These are phyloP conservation scores for Diaporthe sp. DNA, from an alignment of 2,329 filamentous ascomycete species.

Conservation along the genomic window DNA sequence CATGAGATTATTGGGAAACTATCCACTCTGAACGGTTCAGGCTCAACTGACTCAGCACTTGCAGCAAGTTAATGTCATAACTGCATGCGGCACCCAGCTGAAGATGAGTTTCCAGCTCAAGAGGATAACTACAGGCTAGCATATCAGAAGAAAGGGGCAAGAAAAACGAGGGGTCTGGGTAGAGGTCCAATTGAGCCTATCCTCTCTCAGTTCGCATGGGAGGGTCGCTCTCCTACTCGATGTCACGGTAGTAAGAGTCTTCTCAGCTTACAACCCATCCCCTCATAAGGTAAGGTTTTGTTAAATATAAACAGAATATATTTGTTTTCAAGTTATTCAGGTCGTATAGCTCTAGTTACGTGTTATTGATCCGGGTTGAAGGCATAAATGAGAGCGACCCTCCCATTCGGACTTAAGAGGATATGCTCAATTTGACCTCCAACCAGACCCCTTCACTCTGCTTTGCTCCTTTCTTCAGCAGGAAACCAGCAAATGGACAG, in stretches of 20 bases:
- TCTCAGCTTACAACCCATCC: no score
- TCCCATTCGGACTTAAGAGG: background rate
- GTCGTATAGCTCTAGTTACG: no score
- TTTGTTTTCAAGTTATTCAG: no score
- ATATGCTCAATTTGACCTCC: background rate
- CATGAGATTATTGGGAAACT: background rate
- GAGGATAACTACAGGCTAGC: background rate
- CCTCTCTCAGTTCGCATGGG: background rate
- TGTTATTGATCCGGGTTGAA: no score
- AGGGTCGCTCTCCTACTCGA: background rate
- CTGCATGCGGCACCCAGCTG: no score
- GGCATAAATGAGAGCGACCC: background rate
- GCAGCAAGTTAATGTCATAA: background rate
- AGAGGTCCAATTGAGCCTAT: background rate
- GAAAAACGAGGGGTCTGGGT: background rate
- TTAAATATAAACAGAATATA: no score
- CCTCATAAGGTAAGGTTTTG: no score
- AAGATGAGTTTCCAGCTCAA: background rate
- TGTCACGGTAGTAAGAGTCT: background rate
- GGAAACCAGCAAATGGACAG: no score
- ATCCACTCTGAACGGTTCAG: background rate
- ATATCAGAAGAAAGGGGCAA: background rate
- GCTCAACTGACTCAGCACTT: background rate
- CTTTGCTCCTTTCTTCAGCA: conserved; percentile 8
- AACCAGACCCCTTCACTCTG: background rate